These are phyloP conservation scores for Xylariaceae sp. DNA, from an alignment of 2,329 filamentous ascomycete species.

Conservation along the genomic window DNA sequence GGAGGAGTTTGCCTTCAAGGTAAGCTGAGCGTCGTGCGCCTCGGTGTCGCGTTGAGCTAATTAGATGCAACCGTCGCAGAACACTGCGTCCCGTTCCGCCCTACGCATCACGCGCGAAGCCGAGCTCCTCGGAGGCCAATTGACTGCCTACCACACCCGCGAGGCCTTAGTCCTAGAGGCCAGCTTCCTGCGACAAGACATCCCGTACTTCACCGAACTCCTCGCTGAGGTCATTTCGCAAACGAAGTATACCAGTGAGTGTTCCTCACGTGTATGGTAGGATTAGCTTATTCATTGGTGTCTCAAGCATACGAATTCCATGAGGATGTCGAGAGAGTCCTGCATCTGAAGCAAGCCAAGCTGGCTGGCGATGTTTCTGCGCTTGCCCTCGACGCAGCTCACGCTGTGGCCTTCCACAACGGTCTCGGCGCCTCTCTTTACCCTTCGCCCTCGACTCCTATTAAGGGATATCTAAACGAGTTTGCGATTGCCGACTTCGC, in stretches of 20 bases:
- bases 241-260: slow-evolving; percentile 77
- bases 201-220: slow-evolving; percentile 96
- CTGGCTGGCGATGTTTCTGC: slow-evolving; percentile 56
- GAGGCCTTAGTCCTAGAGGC: slow-evolving; percentile 90
- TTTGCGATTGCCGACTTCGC: slow-evolving; percentile 71
- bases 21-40: slow-evolving; percentile 38
- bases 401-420: slow-evolving; percentile 54
- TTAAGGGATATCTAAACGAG: slow-evolving; percentile 75
- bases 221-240: slow-evolving; percentile 84
- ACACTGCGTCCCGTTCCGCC: slow-evolving; percentile 80
- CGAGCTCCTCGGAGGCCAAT: slow-evolving; percentile 89
- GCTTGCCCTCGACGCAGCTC: slow-evolving; percentile 79
- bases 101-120: slow-evolving; percentile 91
- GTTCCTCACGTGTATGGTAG: slow-evolving; percentile 13
- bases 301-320: slow-evolving; percentile 75
- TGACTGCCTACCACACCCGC: slow-evolving; percentile 81
- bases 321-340: slow-evolving; percentile 75
- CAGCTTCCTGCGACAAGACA: slow-evolving; percentile 90
- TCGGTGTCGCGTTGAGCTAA: slow-evolving; percentile 38
- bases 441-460: slow-evolving; percentile 64
- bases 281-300: slow-evolving; percentile 13
- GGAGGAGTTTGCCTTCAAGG: slow-evolving; percentile 97
- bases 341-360: slow-evolving; percentile 72
- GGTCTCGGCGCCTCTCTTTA: slow-evolving; percentile 78
- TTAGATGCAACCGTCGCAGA: slow-evolving; percentile 48